A percentile compares a stretch with the other conserved stretches of the same genome.
These are phyloP conservation scores for Moesziomyces sp. DNA, from an alignment of 1,284 basidiomycete species.

Conservation along the genomic window DNA sequence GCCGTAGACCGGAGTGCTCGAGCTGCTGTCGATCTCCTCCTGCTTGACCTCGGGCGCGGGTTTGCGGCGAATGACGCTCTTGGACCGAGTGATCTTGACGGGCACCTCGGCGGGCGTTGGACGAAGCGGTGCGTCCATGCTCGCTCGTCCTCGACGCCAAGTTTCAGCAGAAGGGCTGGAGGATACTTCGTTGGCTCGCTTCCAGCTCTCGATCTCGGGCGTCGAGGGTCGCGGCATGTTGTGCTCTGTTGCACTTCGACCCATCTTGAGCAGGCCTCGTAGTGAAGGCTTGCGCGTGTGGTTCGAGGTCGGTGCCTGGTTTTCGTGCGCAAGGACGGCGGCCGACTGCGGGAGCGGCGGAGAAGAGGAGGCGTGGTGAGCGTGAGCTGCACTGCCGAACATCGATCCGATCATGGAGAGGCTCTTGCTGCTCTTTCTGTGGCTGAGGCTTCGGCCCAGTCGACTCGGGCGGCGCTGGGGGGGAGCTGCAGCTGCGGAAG, in stretches of 20 bases:
- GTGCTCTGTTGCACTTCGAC: slow-evolving; percentile 5
- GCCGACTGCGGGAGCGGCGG: slow-evolving; percentile 22
- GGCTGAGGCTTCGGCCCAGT: slow-evolving; percentile 14
- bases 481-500: background rate
- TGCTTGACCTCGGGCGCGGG: slow-evolving; percentile 37
- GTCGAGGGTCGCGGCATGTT: slow-evolving; percentile 26
- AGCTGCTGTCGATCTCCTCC: slow-evolving; percentile 42
- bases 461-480: slow-evolving; percentile 20
- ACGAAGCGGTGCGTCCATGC: slow-evolving; percentile 19
- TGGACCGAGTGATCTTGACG: slow-evolving; percentile 36
- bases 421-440: slow-evolving; percentile 45
- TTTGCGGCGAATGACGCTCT: slow-evolving; percentile 29
- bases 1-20: slow-evolving; percentile 30
- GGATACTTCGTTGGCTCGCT: slow-evolving; percentile 3
- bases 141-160: slow-evolving; percentile 5
- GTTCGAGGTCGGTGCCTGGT: slow-evolving; percentile 1
- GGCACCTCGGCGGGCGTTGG: slow-evolving; percentile 12
- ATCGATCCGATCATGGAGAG: slow-evolving; percentile 31
- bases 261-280: slow-evolving; percentile 16
- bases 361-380: background rate
- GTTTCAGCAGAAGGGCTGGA: background rate
- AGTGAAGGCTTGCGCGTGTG: slow-evolving; percentile 26
- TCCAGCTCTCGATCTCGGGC: slow-evolving; percentile 55
- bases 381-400: slow-evolving; percentile 9
- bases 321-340: slow-evolving; percentile 2